Conservation (phyloP, 78 protist genomes). For the Acrasis kona region DNA sequence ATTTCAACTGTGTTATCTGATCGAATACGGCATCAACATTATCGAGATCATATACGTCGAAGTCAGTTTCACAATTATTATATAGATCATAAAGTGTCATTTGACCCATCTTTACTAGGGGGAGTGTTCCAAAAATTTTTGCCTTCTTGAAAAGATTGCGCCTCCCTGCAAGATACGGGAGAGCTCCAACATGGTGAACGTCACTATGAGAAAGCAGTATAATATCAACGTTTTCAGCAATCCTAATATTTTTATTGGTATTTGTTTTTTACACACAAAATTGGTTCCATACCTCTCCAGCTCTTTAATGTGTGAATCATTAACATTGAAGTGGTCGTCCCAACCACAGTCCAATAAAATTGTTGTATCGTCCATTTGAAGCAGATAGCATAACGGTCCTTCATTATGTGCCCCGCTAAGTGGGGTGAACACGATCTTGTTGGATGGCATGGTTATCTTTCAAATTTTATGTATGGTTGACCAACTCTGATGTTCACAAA, state of each 20-base stretch:
- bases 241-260: not conserved
- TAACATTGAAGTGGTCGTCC: slow-evolving; percentile 38
- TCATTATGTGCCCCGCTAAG: slow-evolving; percentile 7
- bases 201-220: slow-evolving; percentile 80
- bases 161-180: too few species aligned
- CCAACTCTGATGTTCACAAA: too few species aligned
- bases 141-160: too few species aligned
- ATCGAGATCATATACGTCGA: slow-evolving; percentile 42
- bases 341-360: slow-evolving; percentile 93
- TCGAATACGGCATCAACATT: slow-evolving; percentile 59
- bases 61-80: slow-evolving; percentile 21
- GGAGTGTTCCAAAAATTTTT: slow-evolving; percentile 77
- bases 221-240: slow-evolving; percentile 49
- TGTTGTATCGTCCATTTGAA: slow-evolving; percentile 74
- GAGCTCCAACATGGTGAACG: slow-evolving; percentile 74
- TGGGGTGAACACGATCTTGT: slow-evolving; percentile 1
- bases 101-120: slow-evolving; percentile 76
- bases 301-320: not conserved
- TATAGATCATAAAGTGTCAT: slow-evolving; percentile 70
- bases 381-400: slow-evolving; percentile 24
- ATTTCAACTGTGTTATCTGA: slow-evolving; percentile 39
- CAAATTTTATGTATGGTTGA: too few species aligned
- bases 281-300: not conserved
- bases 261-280: not conserved
- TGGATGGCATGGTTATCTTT: too few species aligned